phyloP scores from a whole-genome alignment of 176 grass and related monocot genomes.

The Eragrostis nindensis region DNA sequence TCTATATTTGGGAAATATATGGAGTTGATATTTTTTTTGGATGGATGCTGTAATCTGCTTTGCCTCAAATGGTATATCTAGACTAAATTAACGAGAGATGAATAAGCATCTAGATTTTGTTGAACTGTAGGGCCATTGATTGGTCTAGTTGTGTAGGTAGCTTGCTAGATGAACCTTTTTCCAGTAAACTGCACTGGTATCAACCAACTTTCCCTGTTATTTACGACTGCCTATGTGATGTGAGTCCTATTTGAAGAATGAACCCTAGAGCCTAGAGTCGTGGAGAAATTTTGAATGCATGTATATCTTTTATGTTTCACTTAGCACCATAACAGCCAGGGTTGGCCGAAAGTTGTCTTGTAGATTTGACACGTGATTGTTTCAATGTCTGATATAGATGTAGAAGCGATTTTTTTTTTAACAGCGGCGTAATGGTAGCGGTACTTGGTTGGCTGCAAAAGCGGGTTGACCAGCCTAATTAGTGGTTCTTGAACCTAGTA shows the following conservation, averaged over 20 bases:
- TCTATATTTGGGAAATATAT: not conserved
- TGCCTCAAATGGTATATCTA: constrained; percentile 23
- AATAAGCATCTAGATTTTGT: constrained; percentile 16
- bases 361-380: not conserved
- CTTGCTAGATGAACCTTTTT: constrained; percentile 11
- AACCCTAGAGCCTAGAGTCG: not conserved
- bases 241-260: constrained; percentile 19
- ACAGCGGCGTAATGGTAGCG: not conserved
- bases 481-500: constrained; percentile 1
- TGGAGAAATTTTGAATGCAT: not conserved
- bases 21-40: not conserved
- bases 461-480: not conserved
- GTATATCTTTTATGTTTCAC: not conserved
- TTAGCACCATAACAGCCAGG: not conserved
- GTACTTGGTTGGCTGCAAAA: not conserved
- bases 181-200: not conserved
- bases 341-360: not conserved
- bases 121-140: constrained; percentile 17
- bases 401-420: not conserved
- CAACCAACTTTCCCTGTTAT: constrained; percentile 23
- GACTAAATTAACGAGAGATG: constrained; percentile 13
- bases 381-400: not conserved
- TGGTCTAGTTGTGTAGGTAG: constrained; percentile 34
- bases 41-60: not conserved
- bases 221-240: not conserved